Conservation (phyloP, 768 basidiomycete species). For the Multifurca ochricompacta region DNA sequence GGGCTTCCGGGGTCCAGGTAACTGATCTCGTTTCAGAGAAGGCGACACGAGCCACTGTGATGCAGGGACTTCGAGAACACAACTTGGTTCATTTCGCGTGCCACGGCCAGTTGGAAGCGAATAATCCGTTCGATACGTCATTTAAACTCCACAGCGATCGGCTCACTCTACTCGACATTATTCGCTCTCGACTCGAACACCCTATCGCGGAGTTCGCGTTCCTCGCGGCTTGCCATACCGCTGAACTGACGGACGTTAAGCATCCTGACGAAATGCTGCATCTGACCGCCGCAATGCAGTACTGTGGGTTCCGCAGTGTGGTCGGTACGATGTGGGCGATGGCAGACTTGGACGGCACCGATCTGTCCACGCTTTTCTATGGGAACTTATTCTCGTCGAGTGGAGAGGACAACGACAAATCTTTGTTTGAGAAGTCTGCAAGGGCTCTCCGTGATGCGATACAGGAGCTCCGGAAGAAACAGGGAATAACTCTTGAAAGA, state of each 20-base stretch:
- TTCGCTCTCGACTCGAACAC: background rate
- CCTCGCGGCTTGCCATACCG: slow-evolving; percentile 4
- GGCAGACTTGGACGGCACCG: too few relatives aligned
- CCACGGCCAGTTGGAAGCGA: background rate
- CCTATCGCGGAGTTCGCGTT: slow-evolving; percentile 8
- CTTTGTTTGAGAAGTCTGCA: too few relatives aligned
- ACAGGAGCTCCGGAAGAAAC: too few relatives aligned
- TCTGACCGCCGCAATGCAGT: too few relatives aligned
- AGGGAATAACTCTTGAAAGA: too few relatives aligned
- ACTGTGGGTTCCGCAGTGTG: too few relatives aligned
- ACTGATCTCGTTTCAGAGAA: background rate
- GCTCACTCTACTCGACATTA: background rate
- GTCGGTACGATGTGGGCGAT: too few relatives aligned
- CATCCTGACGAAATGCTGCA: too few relatives aligned
- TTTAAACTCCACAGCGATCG: background rate
- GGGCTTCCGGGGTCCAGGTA: background rate
- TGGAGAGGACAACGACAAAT: too few relatives aligned
- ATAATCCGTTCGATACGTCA: background rate
- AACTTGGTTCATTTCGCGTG: slow-evolving; percentile 5
- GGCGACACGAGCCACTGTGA: background rate
- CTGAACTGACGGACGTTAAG: background rate
- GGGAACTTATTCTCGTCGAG: too few relatives aligned
- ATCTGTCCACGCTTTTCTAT: too few relatives aligned
- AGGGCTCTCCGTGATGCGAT: too few relatives aligned
- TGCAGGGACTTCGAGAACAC: background rate